These are phyloP conservation scores for Suillus alpinus DNA, from an alignment of 768 basidiomycete genomes.

Conservation along the genomic window DNA sequence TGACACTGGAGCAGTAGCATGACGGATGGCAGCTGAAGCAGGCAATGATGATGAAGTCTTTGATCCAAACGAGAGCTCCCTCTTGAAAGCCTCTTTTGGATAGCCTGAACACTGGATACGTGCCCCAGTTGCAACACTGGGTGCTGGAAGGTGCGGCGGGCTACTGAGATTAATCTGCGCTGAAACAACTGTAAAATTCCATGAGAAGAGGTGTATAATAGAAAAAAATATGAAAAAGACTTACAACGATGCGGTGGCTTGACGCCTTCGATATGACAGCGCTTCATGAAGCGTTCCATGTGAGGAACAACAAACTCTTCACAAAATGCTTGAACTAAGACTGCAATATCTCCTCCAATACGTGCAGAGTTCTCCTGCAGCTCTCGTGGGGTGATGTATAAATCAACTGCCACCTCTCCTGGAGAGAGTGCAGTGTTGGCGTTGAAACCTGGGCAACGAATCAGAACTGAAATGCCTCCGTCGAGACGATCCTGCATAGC, in stretches of 20 bases:
- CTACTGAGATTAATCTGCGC: neutral
- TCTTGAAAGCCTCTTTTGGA: neutral
- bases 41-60: neutral
- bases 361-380: neutral
- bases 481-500: slow-evolving; percentile 11
- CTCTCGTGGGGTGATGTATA: slow-evolving; percentile 10
- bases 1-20: neutral
- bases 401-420: slow-evolving; percentile 6
- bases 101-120: slow-evolving; percentile 1
- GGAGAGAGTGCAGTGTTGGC: neutral
- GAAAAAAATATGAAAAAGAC: neutral
- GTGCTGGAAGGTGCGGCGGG: neutral
- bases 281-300: slow-evolving; percentile 3
- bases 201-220: neutral
- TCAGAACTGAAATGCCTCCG: slow-evolving; percentile 7
- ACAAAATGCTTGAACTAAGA: slow-evolving; percentile 10
- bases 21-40: neutral
- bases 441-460: slow-evolving; percentile 5
- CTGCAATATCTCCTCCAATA: slow-evolving; percentile 3
- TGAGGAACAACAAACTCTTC: slow-evolving; percentile 12
- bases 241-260: slow-evolving; percentile 2
- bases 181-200: neutral
- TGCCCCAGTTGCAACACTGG: neutral
- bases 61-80: neutral
- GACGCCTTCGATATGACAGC: slow-evolving; percentile 1